Percentiles rank a stretch among this genome's conserved stretches.
phyloP scores from a whole-genome alignment of 495 filamentous ascomycete species.

The Xylaria bambusicola region DNA sequence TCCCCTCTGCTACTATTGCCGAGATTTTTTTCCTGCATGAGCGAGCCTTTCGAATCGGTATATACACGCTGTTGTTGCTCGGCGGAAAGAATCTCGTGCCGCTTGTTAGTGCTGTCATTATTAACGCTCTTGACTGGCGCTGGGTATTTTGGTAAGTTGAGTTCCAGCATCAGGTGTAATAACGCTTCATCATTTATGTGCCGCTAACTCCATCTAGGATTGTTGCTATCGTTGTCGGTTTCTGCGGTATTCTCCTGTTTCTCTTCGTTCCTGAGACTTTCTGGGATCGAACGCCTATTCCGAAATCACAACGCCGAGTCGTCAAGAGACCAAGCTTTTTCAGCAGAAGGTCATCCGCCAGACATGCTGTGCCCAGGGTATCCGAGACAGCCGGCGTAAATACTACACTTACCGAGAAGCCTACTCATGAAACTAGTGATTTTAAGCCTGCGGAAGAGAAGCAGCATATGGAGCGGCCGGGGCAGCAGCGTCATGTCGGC shows the following conservation, averaged over 20 bases:
- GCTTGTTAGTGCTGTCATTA: conserved; percentile 83
- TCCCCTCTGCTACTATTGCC: conserved; percentile 91
- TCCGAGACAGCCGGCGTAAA: conserved; percentile 2
- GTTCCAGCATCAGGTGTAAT: not conserved
- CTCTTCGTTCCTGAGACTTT: conserved; percentile 96
- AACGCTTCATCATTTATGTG: not conserved
- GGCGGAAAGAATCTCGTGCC: conserved; percentile 94
- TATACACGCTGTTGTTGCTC: conserved; percentile 87
- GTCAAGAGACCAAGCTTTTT: conserved; percentile 41
- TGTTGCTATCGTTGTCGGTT: conserved; percentile 80
- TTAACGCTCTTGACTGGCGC: conserved; percentile 76
- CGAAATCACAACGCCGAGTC: conserved; percentile 40
- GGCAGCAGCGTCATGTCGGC: conserved; percentile 49
- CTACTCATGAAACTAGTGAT: not conserved
- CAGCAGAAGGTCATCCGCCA: conserved; percentile 42
- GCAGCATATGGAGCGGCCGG: conserved; percentile 5
- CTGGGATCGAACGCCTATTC: conserved; percentile 84
- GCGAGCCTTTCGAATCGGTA: conserved; percentile 90
- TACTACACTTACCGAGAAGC: conserved; percentile 7
- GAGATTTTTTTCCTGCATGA: conserved; percentile 98
- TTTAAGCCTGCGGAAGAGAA: conserved; percentile 16
- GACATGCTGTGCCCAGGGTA: conserved; percentile 16
- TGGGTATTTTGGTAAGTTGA: conserved; percentile 83
- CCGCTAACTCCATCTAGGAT: conserved; percentile 55
- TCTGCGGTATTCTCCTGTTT: conserved; percentile 73